These are phyloP conservation scores for Phytophthora nicotianae DNA, from an alignment of 352 stramenopile species.

Conservation along the genomic window DNA sequence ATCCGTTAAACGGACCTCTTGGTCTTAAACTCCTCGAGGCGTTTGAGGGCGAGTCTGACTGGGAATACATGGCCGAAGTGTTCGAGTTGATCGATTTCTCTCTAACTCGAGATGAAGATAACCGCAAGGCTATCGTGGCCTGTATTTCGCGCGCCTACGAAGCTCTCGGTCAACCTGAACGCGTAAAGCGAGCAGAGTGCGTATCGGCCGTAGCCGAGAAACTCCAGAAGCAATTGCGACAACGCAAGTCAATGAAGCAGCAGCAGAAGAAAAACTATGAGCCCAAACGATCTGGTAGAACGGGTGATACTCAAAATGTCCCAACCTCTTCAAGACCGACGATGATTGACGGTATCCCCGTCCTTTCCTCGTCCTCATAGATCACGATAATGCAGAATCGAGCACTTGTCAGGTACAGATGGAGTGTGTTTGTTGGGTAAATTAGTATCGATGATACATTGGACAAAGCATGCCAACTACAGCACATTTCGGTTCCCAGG, in stretches of 20 bases:
- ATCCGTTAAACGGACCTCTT: slow-evolving; percentile 34
- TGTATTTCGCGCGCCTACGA: slow-evolving; percentile 39
- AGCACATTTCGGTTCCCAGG: too few species aligned
- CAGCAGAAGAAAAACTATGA: slow-evolving; percentile 10
- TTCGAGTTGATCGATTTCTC: slow-evolving; percentile 44
- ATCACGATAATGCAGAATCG: slow-evolving; percentile 7
- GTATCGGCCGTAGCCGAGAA: slow-evolving; percentile 19
- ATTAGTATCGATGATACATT: too few species aligned
- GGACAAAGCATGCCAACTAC: too few species aligned
- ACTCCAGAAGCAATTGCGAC: slow-evolving; percentile 27
- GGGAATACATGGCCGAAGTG: slow-evolving; percentile 37
- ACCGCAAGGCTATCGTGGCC: slow-evolving; percentile 32
- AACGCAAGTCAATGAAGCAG: slow-evolving; percentile 9
- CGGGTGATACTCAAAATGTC: not conserved
- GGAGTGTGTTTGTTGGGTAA: not conserved
- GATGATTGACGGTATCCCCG: slow-evolving; percentile 32
- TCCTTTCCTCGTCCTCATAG: slow-evolving; percentile 32
- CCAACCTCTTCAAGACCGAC: slow-evolving; percentile 5
- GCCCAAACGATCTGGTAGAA: not conserved
- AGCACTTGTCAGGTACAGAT: not conserved
- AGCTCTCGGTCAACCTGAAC: slow-evolving; percentile 33
- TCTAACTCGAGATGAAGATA: slow-evolving; percentile 20
- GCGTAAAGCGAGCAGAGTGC: slow-evolving; percentile 21
- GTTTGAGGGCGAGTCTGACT: slow-evolving; percentile 41
- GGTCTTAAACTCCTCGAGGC: slow-evolving; percentile 28